These are phyloP conservation scores for Rasamsonia emersonii DNA, from an alignment of 2,329 filamentous ascomycete genomes.

Conservation along the genomic window DNA sequence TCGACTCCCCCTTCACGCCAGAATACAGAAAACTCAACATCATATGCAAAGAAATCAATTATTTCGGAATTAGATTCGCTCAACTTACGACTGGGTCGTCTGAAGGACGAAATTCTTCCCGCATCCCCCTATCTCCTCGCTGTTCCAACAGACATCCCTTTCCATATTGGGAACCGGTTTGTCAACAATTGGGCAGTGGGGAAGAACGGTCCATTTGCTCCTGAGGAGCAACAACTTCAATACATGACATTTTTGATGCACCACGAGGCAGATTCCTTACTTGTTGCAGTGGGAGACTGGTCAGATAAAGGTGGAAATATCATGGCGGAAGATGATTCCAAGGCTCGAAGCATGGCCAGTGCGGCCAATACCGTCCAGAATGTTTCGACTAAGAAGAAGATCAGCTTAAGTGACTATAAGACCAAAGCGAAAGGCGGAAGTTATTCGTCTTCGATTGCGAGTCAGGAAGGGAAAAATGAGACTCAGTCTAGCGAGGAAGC, in stretches of 20 bases:
- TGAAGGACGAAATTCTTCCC: slow-evolving; percentile 35
- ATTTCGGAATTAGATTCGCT: slow-evolving; percentile 21
- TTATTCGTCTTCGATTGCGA: slow-evolving; percentile 16
- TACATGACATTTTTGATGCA: slow-evolving; percentile 55
- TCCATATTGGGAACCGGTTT: slow-evolving; percentile 33
- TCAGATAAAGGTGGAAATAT: slow-evolving; percentile 41
- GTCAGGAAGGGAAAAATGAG: slow-evolving; percentile 14
- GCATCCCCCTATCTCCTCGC: slow-evolving; percentile 38
- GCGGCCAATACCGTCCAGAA: slow-evolving; percentile 33
- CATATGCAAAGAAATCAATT: slow-evolving; percentile 12
- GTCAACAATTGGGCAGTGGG: slow-evolving; percentile 40
- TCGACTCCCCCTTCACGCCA: slow-evolving; percentile 20
- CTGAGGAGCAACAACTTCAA: slow-evolving; percentile 50
- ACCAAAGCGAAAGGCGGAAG: slow-evolving; percentile 40
- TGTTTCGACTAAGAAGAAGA: slow-evolving; percentile 49
- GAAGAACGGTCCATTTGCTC: slow-evolving; percentile 44
- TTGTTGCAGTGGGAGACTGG: slow-evolving; percentile 47
- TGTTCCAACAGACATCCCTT: slow-evolving; percentile 39
- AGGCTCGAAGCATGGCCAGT: slow-evolving; percentile 22
- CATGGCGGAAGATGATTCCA: slow-evolving; percentile 34
- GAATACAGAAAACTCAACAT: slow-evolving; percentile 16
- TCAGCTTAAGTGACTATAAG: slow-evolving; percentile 54
- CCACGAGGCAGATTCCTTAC: slow-evolving; percentile 45
- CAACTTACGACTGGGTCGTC: slow-evolving; percentile 29
- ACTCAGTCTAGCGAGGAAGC: slow-evolving; percentile 10